A percentile compares a stretch with the other conserved stretches of the same genome.
Evolutionary conservation across 1,284 basidiomycete species (phyloP).

Genomic region (Ganoderma sp.): DNA sequence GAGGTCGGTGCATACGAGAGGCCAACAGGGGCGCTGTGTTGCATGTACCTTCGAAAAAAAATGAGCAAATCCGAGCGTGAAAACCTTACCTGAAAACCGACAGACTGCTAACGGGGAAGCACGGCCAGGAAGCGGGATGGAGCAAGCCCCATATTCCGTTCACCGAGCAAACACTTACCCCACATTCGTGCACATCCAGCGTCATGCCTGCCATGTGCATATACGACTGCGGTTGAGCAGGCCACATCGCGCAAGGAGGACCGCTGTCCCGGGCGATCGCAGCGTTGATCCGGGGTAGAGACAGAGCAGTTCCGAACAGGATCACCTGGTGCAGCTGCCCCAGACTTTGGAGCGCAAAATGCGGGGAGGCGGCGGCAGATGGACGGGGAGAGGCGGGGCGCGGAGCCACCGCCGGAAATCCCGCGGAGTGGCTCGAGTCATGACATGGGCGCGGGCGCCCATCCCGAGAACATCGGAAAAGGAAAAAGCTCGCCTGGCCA

Average conservation of each 20-base stretch:
- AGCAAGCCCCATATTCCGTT: not conserved
- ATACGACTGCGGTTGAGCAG: not conserved
- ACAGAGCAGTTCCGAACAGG: not conserved
- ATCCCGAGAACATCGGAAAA: conserved; percentile 17
- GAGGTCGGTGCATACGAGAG: no score
- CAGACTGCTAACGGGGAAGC: not conserved
- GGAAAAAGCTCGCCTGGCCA: conserved; percentile 8
- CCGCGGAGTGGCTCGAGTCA: conserved; percentile 21
- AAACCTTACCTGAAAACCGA: not conserved
- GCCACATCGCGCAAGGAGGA: not conserved
- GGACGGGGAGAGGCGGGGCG: not conserved
- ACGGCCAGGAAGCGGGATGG: not conserved
- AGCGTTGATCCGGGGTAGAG: not conserved
- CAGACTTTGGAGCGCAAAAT: not conserved
- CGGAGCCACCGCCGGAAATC: conserved; percentile 3
- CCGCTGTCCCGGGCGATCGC: not conserved
- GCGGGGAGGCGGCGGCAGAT: not conserved
- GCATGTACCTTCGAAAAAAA: not conserved
- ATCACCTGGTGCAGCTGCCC: not conserved
- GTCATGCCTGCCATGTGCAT: not conserved
- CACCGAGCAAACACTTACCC: not conserved
- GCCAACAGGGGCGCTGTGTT: no score
- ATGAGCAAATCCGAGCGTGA: not conserved
- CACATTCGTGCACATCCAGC: not conserved
- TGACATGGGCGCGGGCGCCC: conserved; percentile 9